Conservation (phyloP, 1,284 basidiomycete genomes). For the Marasmius sp. region DNA sequence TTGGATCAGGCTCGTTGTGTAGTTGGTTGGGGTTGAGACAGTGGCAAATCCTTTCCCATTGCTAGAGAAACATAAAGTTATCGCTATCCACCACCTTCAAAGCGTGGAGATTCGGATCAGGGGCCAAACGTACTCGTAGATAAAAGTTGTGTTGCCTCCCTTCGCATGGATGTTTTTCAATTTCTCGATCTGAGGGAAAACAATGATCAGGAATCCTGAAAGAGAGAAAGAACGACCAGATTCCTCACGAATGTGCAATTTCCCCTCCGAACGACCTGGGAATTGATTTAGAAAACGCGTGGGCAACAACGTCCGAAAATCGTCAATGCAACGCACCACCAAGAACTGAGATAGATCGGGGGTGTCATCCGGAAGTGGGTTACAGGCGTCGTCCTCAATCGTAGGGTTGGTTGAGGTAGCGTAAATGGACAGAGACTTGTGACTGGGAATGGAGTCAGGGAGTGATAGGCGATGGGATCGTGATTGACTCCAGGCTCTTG, state of each 20-base stretch:
- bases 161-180: conserved; percentile 49
- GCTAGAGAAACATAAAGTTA: conserved; percentile 3
- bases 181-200: conserved; percentile 35
- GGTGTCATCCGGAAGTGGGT: conserved; percentile 48
- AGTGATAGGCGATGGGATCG: conserved; percentile 43
- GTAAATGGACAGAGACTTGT: conserved; percentile 39
- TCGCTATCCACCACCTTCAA: background rate
- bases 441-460: conserved; percentile 35
- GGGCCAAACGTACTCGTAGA: conserved; percentile 47
- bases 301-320: conserved; percentile 39
- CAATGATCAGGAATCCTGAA: background rate
- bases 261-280: conserved; percentile 22
- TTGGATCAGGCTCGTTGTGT: background rate
- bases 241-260: background rate
- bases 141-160: conserved; percentile 46
- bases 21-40: background rate
- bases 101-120: background rate
- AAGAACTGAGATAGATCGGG: conserved; percentile 50
- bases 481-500: conserved; percentile 32
- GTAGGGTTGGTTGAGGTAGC: conserved; percentile 44
- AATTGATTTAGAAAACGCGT: conserved; percentile 23
- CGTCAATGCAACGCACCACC: conserved; percentile 37
- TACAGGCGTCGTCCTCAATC: conserved; percentile 50
- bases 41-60: background rate
- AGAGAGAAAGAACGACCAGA: background rate